phyloP scores from a whole-genome alignment of 2,329 filamentous ascomycete genomes.

The Tolypocladium ophioglossoides region DNA sequence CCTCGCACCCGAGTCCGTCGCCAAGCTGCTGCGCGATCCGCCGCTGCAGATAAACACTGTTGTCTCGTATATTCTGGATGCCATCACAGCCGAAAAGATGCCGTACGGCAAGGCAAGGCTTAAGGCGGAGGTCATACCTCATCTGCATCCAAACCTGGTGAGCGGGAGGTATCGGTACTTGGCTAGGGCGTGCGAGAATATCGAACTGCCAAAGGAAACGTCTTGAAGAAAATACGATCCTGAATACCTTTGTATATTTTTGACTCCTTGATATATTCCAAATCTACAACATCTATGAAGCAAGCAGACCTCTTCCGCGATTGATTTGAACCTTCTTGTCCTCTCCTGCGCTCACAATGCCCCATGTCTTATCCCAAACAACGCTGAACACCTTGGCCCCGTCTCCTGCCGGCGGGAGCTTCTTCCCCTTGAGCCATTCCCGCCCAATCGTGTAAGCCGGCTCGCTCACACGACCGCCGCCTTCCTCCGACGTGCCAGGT shows the following conservation, averaged over 20 bases:
- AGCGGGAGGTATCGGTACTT: slow-evolving; percentile 16
- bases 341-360: slow-evolving; percentile 85
- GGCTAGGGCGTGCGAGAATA: slow-evolving; percentile 10
- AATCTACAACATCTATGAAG: slow-evolving; percentile 16
- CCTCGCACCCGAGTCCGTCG: slow-evolving; percentile 38
- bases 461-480: slow-evolving; percentile 57
- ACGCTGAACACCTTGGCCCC: slow-evolving; percentile 87
- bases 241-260: background rate
- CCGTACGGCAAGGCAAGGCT: slow-evolving; percentile 37
- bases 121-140: slow-evolving; percentile 29
- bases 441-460: slow-evolving; percentile 65
- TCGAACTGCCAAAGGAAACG: background rate
- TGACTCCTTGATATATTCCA: background rate
- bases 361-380: slow-evolving; percentile 73
- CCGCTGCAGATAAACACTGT: slow-evolving; percentile 48
- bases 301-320: slow-evolving; percentile 45
- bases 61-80: slow-evolving; percentile 46
- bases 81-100: slow-evolving; percentile 39
- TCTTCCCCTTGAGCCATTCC: slow-evolving; percentile 57
- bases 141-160: slow-evolving; percentile 14
- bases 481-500: slow-evolving; percentile 46
- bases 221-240: background rate
- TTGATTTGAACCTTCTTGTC: slow-evolving; percentile 95
- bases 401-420: slow-evolving; percentile 60
- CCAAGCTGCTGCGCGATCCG: slow-evolving; percentile 46